phyloP scores from a whole-genome alignment of 129 eudicot species.

The sunflower (Helianthus annuus) region DNA sequence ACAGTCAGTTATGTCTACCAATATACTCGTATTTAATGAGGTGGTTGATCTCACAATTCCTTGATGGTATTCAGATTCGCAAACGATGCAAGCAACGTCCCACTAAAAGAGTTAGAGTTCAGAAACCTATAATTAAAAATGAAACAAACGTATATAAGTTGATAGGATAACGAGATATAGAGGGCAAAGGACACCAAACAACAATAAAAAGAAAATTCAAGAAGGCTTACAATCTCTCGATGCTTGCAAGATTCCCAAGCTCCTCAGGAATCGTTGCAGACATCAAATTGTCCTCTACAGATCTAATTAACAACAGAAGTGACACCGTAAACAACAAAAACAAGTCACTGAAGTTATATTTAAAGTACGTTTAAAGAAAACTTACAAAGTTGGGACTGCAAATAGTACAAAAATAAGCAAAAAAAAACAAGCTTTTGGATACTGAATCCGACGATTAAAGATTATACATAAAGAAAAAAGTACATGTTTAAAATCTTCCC shows the following conservation, averaged over 20 bases:
- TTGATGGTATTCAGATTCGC: slow-evolving; percentile 49
- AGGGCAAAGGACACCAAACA: neutral
- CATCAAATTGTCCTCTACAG: slow-evolving; percentile 60
- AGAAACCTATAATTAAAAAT: slow-evolving; percentile 38
- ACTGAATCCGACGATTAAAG: neutral
- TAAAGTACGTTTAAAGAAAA: neutral
- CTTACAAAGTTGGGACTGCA: slow-evolving; percentile 63
- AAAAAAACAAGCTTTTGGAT: too few species aligned
- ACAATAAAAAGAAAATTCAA: slow-evolving; percentile 5
- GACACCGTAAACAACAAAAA: slow-evolving; percentile 11
- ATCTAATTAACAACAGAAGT: slow-evolving; percentile 31
- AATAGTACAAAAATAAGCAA: neutral
- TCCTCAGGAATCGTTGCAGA: slow-evolving; percentile 60
- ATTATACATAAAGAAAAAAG: neutral
- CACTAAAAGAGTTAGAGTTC: slow-evolving; percentile 59
- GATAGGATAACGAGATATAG: neutral
- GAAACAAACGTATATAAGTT: neutral
- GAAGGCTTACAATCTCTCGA: slow-evolving; percentile 52
- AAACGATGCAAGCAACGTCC: slow-evolving; percentile 56
- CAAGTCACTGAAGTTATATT: neutral
- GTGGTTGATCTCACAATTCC: slow-evolving; percentile 53
- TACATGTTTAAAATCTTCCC: slow-evolving; percentile 47
- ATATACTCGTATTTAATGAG: slow-evolving; percentile 6
- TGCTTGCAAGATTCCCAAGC: slow-evolving; percentile 55
- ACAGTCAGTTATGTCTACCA: neutral